A percentile compares a stretch with the other conserved stretches of the same genome.
Conservation (phyloP, 73 alveolate species). For the Uronychia setigera region DNA sequence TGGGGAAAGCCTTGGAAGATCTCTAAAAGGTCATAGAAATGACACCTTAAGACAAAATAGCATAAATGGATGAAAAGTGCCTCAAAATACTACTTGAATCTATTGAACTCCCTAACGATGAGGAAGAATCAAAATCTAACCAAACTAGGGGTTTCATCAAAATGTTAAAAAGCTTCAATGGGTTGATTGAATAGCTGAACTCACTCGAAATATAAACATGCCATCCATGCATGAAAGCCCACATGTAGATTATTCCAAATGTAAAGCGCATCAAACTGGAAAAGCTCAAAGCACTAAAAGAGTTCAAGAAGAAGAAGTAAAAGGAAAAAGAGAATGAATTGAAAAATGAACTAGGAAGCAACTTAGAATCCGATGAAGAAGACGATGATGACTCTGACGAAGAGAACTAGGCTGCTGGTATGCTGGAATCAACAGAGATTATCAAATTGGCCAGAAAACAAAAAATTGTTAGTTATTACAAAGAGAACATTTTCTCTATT, state of each 20-base stretch:
- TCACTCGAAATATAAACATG: background rate
- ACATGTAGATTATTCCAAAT: constrained; percentile 59
- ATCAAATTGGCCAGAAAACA: background rate
- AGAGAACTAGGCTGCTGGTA: constrained; percentile 24
- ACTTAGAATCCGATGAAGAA: constrained; percentile 8
- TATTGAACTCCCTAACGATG: background rate
- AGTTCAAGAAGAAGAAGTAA: background rate
- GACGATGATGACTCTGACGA: constrained; percentile 1
- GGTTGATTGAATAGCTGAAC: background rate
- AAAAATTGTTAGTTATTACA: constrained; percentile 35
- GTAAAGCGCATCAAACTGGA: constrained; percentile 62
- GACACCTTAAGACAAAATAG: background rate
- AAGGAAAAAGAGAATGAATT: background rate
- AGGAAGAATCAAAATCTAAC: background rate
- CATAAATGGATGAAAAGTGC: background rate
- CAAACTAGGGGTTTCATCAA: background rate
- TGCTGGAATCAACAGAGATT: constrained; percentile 38
- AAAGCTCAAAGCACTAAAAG: constrained; percentile 31
- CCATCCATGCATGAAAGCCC: constrained; percentile 3
- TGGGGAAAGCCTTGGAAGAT: constrained; percentile 51
- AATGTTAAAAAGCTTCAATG: background rate
- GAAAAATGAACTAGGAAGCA: background rate
- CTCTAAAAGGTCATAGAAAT: constrained; percentile 25
- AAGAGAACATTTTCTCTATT: constrained; percentile 57
- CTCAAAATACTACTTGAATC: background rate